Percentiles rank a stretch among this genome's conserved stretches.
phyloP scores from a whole-genome alignment of 164 flowering plant genomes.

The Stephania yunnanensis region DNA sequence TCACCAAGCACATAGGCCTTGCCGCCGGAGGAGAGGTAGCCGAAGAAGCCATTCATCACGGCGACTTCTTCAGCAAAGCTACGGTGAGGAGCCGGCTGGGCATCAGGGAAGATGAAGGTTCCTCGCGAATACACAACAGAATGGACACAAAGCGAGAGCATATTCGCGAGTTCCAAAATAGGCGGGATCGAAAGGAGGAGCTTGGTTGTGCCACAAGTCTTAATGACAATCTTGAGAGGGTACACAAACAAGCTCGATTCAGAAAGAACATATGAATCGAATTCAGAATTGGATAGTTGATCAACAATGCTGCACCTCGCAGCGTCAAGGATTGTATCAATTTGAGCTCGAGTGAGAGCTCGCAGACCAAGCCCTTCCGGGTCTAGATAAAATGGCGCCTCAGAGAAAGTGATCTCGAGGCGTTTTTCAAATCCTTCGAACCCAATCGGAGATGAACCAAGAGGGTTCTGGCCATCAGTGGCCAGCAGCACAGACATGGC shows the following conservation, averaged over 20 bases:
- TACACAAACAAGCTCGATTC: conserved; percentile 71
- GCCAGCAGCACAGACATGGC: not conserved
- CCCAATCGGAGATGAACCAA: conserved; percentile 34
- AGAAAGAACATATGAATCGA: conserved; percentile 76
- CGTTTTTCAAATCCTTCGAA: conserved; percentile 80
- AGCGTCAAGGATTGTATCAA: conserved; percentile 44
- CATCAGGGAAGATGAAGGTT: conserved; percentile 52
- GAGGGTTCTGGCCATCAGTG: not conserved
- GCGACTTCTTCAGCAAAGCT: conserved; percentile 61
- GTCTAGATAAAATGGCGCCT: conserved; percentile 36
- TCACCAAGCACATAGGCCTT: conserved; percentile 49
- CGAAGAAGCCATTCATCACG: conserved; percentile 39
- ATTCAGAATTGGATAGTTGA: conserved; percentile 32
- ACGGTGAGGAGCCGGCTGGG: conserved; percentile 67
- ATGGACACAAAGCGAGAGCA: conserved; percentile 34
- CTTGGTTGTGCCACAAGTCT: conserved; percentile 76
- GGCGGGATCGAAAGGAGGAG: conserved; percentile 49
- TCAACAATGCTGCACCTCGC: conserved; percentile 64
- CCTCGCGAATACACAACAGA: conserved; percentile 61
- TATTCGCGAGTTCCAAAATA: conserved; percentile 36
- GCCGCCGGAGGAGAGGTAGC: conserved; percentile 23
- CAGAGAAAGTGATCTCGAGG: conserved; percentile 53
- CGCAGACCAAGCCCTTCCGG: conserved; percentile 58
- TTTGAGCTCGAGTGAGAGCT: conserved; percentile 37
- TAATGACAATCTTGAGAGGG: conserved; percentile 47